Evolutionary conservation across 129 eudicot genomes (phyloP).

Genomic region (Smallanthus sonchifolius): DNA sequence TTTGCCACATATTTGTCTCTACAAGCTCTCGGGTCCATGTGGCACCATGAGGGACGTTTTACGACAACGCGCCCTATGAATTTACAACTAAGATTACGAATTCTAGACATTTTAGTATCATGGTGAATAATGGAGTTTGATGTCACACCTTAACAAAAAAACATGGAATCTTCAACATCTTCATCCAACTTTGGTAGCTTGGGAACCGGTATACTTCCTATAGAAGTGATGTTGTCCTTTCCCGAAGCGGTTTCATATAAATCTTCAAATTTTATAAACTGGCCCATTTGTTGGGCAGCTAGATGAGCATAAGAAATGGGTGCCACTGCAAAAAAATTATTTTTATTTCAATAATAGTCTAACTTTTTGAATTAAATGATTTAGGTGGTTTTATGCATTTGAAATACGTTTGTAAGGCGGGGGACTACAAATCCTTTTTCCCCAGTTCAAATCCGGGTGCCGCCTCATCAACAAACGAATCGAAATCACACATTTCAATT

Average conservation of each 20-base stretch:
- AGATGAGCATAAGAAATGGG: slow-evolving; percentile 91
- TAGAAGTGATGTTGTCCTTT: slow-evolving; percentile 38
- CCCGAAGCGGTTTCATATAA: slow-evolving; percentile 45
- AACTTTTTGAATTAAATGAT: not conserved
- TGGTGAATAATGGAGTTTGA: not conserved
- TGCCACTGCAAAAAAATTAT: slow-evolving; percentile 51
- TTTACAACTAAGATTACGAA: slow-evolving; percentile 24
- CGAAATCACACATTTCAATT: not conserved
- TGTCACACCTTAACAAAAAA: slow-evolving; percentile 62
- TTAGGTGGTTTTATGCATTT: not conserved
- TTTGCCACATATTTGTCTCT: slow-evolving; percentile 1
- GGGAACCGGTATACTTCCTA: slow-evolving; percentile 45
- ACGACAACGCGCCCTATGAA: slow-evolving; percentile 15
- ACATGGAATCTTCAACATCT: slow-evolving; percentile 75
- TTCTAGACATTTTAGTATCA: slow-evolving; percentile 1
- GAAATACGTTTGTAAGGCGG: not conserved
- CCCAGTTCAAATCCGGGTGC: no score
- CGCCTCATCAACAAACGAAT: no score
- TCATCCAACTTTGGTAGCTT: slow-evolving; percentile 70
- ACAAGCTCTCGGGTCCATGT: not conserved
- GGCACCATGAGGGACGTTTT: not conserved
- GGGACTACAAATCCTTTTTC: no score
- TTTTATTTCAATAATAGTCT: not conserved
- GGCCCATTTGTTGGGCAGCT: slow-evolving; percentile 88
- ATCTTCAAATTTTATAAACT: slow-evolving; percentile 70